Base-by-base conservation (phyloP, 2,329 filamentous ascomycete genomes). In the Metarhizium brunneum region DNA sequence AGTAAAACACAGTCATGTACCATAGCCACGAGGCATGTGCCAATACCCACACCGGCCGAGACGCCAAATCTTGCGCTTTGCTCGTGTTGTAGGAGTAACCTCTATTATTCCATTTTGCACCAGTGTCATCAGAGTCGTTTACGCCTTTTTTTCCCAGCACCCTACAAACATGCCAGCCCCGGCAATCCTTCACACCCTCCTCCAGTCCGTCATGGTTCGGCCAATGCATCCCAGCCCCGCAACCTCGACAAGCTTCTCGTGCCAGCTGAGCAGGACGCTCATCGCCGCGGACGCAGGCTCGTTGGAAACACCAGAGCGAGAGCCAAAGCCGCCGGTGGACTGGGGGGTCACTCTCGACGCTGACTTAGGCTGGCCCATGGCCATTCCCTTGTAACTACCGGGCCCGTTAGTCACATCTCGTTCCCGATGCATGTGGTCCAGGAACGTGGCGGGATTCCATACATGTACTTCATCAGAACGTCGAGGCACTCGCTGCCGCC, bases 381-480 rank as follows among this genome's bases (percentile, higher is more conserved):
- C 79, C 92, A 96, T 96, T 63, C 92, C 92, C 76, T 95, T 96
- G 81, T 95, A 94, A 65, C 88, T 92, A 64, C 53, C 38, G 3
- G 16, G n/a, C 42, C 16, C n/a, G 16, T 20, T 6, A 45, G 42
- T 35, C 42, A 45, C 6, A 6, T 18, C 16, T 3, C n/a, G 40
- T 14, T 2, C 40, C 11, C 42, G 42, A 20, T 10, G 16, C 42
- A 10, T 45, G 14, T 18, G 40, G 6, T 13, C n/a, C n/a, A 13
- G 13, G 3, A 40, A n/a, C 43, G 43, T 8, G 30, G 13, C 7
- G 20, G 45, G 32, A 7, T 35, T 48, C 45, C 87, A 66, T 83
- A 96, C 85, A 96, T 78, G 74, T 96, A 99, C 77, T 99, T 99
- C 89, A 96, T 96, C 70, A 99, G 76, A 53, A 92, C 90, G 71